phyloP scores from a whole-genome alignment of 352 stramenopile genomes.

The Globisporangium paroecandrum region DNA sequence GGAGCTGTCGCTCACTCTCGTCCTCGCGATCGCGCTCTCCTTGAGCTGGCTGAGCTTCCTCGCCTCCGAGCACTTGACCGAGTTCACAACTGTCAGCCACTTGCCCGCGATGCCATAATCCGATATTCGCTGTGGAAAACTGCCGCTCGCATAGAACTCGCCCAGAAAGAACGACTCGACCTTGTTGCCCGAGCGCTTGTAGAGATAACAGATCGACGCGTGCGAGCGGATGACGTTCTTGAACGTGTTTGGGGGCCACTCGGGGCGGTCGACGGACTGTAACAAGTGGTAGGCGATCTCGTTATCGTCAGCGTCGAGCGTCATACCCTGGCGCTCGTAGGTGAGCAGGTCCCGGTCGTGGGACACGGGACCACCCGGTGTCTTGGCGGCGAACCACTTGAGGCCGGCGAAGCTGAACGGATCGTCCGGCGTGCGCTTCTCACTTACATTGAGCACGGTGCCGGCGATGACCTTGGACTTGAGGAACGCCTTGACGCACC shows the following conservation, averaged over 20 bases:
- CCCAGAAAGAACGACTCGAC: constrained; percentile 36
- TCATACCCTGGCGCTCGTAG: constrained; percentile 45
- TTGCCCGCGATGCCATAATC: constrained; percentile 33
- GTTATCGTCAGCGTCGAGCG: constrained; percentile 27
- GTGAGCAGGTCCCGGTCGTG: constrained; percentile 44
- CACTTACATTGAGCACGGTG: constrained; percentile 33
- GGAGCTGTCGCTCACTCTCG: not conserved
- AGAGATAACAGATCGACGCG: constrained; percentile 33
- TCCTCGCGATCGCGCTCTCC: not conserved
- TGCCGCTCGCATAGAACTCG: constrained; percentile 29
- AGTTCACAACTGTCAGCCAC: constrained; percentile 34
- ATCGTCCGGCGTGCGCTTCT: constrained; percentile 26
- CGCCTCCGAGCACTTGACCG: constrained; percentile 25
- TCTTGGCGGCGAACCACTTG: constrained; percentile 37
- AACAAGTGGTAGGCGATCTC: constrained; percentile 42
- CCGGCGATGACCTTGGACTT: constrained; percentile 30
- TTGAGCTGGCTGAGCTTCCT: constrained; percentile 12
- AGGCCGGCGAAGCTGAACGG: constrained; percentile 41
- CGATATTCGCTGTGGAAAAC: constrained; percentile 26
- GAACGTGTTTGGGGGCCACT: constrained; percentile 25
- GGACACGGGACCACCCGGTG: constrained; percentile 22
- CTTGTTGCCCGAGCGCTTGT: constrained; percentile 13
- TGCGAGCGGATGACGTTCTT: constrained; percentile 28
- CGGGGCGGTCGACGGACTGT: constrained; percentile 36
- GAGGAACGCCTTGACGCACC: constrained; percentile 35